Percentiles rank a stretch among this genome's conserved stretches.
Evolutionary conservation across 1,284 basidiomycete species (phyloP).

Genomic region (Cerioporus squamosus): DNA sequence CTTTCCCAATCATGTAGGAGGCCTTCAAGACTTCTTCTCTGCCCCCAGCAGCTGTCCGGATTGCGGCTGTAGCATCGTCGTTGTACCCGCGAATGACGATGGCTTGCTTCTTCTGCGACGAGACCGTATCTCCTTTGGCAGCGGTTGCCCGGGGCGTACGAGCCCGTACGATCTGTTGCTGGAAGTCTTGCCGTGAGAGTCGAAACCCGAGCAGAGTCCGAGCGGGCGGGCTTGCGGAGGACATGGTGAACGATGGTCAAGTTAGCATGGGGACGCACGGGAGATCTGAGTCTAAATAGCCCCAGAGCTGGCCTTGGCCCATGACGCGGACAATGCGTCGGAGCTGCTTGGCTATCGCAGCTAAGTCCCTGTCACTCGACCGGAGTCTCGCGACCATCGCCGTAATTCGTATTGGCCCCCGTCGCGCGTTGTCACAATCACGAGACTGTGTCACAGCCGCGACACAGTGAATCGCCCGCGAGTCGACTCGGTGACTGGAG

Average conservation of each 20-base stretch:
- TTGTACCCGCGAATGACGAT: slow-evolving; percentile 6
- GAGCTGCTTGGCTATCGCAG: background rate
- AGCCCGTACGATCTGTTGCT: background rate
- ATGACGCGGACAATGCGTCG: background rate
- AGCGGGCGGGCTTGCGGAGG: background rate
- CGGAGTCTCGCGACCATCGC: too few species aligned
- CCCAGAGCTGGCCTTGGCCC: too few species aligned
- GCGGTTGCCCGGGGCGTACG: background rate
- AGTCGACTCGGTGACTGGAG: too few species aligned
- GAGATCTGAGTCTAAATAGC: too few species aligned
- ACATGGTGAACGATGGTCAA: background rate
- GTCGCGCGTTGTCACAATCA: background rate
- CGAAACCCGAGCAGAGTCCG: background rate
- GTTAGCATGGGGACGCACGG: too few species aligned
- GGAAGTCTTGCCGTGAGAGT: background rate
- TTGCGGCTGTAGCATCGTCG: slow-evolving; percentile 1
- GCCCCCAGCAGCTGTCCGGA: background rate
- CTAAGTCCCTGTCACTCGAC: too few species aligned
- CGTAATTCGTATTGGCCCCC: too few species aligned
- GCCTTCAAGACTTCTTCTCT: background rate
- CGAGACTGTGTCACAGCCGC: background rate
- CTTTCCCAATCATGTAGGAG: background rate
- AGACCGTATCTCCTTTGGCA: background rate
- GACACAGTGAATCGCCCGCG: background rate
- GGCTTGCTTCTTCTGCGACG: background rate